Conservation (phyloP, 176 grass and related monocot species). For the Guadua angustifolia region DNA sequence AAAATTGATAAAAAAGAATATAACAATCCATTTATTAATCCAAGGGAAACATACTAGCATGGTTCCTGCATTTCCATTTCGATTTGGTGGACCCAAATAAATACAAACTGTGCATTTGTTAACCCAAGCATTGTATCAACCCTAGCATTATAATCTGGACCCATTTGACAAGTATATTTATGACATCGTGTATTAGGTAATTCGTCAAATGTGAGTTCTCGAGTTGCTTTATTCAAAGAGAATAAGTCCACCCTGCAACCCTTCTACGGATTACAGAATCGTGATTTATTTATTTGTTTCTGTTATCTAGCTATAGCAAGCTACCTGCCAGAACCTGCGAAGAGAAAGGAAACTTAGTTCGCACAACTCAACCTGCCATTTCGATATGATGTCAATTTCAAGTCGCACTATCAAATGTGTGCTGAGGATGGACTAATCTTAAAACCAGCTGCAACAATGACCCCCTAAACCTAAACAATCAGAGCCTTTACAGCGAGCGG, state of each 20-base stretch:
- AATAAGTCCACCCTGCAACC: background rate
- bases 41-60: background rate
- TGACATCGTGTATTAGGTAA: background rate
- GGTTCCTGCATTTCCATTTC: background rate
- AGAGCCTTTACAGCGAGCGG: background rate
- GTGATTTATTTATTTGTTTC: background rate
- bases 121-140: background rate
- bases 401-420: background rate
- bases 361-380: background rate
- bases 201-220: background rate
- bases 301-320: background rate
- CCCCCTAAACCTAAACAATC: background rate
- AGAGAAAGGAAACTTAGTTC: background rate
- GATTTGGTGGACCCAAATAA: background rate
- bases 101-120: background rate
- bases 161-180: background rate
- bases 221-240: background rate
- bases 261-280: background rate
- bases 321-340: background rate
- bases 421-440: background rate
- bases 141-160: background rate
- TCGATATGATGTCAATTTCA: background rate
- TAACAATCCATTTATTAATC: constrained; percentile 1
- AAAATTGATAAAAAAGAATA: background rate
- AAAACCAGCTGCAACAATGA: background rate